Conservation (phyloP, 768 basidiomycete genomes). For the Trametes punicea region DNA sequence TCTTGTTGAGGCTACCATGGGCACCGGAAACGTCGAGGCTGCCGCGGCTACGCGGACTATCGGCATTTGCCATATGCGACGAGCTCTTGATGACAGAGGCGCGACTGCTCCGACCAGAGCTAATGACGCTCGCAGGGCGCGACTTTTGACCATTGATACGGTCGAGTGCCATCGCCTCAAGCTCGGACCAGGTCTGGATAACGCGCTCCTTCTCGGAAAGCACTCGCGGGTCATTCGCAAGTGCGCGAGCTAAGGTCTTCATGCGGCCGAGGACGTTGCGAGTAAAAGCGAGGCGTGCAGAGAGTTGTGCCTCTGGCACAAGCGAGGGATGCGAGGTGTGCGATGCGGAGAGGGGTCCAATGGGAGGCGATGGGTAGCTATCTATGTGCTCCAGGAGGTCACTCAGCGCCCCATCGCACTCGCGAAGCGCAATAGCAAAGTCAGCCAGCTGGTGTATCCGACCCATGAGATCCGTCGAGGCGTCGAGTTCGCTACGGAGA, state of each 20-base stretch:
- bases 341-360: slow-evolving; percentile 47
- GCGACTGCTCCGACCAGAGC: slow-evolving; percentile 60
- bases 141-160: slow-evolving; percentile 58
- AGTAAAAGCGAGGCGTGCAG: slow-evolving; percentile 62
- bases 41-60: slow-evolving; percentile 5
- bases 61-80: not conserved
- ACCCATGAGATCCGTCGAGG: slow-evolving; percentile 45
- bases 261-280: slow-evolving; percentile 47
- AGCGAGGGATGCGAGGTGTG: slow-evolving; percentile 40
- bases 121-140: slow-evolving; percentile 60
- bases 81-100: slow-evolving; percentile 35
- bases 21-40: slow-evolving; percentile 14
- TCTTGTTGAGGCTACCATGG: slow-evolving; percentile 24
- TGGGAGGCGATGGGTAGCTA: slow-evolving; percentile 67
- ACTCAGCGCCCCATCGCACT: slow-evolving; percentile 75
- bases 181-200: slow-evolving; percentile 75
- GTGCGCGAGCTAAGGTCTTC: slow-evolving; percentile 36
- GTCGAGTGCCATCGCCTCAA: slow-evolving; percentile 79
- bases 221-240: slow-evolving; percentile 61
- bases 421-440: slow-evolving; percentile 45
- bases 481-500: slow-evolving; percentile 55
- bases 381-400: slow-evolving; percentile 85
- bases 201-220: slow-evolving; percentile 60
- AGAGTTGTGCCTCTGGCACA: slow-evolving; percentile 66
- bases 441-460: slow-evolving; percentile 52